Evolutionary conservation across 805 yeast species (phyloP), one percentile per base, ranked within the genome.

Genomic region (Yarrowia divulgata): DNA sequence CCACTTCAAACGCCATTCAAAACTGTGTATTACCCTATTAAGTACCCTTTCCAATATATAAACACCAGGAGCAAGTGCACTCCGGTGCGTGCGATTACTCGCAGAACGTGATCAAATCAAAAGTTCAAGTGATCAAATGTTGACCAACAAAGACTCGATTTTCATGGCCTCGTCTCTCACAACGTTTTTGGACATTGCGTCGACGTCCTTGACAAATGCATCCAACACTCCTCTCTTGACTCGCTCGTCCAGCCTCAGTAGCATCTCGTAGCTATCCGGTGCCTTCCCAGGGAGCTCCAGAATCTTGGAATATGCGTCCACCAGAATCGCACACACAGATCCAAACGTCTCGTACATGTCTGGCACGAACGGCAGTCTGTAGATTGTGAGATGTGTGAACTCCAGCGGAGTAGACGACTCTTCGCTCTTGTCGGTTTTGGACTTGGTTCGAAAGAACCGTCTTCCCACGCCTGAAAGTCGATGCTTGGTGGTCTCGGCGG

Each of bases 311-410:
- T 73, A 74, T 35, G 75, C 72, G n/a, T 67, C 71, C n/a, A 70
- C 63, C 16, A 74, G 68, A 16, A 70, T 69, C 13, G 74, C 75
- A 39, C 74, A 74, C 10, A 73, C 72, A 13, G 73, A 69, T 16
- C 73, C 52, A 63, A 73, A 73, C n/a, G 76, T 73, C 66, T 73
- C 75, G 54, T 73, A 71, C 40, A 70, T 66, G 68, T 74, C 77
- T n/a, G 76, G 77, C 7, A 70, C 66, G 68, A 73, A 74, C 35
- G 77, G 77, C 64, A 74, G 71, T 54, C 71, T 75, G 43, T 66
- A 68, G n/a, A 73, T 67, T 42, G 42, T 67, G 45, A 74, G 72
- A 60, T 72, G 70, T 9, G 62, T 35, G 49, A 71, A 71, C 2
- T 73, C 76, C 48, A 69, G 37, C 7, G 70, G 67, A 7, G 69